A percentile compares a stretch with the other conserved stretches of the same genome.
Conservation (phyloP, 2,329 filamentous ascomycete species). For the Cercospora sp. region DNA sequence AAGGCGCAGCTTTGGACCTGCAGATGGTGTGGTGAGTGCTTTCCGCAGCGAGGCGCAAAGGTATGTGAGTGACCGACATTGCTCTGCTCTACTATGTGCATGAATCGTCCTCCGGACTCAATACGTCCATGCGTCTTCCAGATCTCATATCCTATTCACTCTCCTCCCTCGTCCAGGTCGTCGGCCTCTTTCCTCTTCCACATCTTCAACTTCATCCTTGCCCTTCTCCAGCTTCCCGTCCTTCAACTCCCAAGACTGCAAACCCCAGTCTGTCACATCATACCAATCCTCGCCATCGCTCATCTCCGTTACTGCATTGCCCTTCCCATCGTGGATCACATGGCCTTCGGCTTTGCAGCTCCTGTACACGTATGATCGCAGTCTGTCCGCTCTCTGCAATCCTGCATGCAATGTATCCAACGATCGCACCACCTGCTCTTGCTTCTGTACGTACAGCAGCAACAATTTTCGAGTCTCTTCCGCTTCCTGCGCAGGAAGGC, state of each 20-base stretch:
- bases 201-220: conserved; percentile 74
- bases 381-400: conserved; percentile 69
- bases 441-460: conserved; percentile 78
- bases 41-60: not conserved
- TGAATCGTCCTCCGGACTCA: not conserved
- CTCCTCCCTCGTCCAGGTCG: conserved; percentile 27
- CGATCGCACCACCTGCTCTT: conserved; percentile 77
- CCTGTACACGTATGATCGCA: conserved; percentile 68
- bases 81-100: not conserved
- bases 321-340: conserved; percentile 47
- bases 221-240: conserved; percentile 75
- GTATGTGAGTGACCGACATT: not conserved
- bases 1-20: not conserved
- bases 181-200: conserved; percentile 34
- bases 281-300: conserved; percentile 90
- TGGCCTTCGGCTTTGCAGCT: conserved; percentile 81
- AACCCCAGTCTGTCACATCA: conserved; percentile 75
- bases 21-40: not conserved
- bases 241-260: conserved; percentile 43
- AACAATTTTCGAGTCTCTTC: conserved; percentile 75
- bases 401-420: conserved; percentile 68
- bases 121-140: not conserved
- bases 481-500: conserved; percentile 71
- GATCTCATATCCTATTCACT: conserved; percentile 32
- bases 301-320: conserved; percentile 58